Conservation (phyloP, 2,329 filamentous ascomycete genomes). For the Botrytis squamosa region DNA sequence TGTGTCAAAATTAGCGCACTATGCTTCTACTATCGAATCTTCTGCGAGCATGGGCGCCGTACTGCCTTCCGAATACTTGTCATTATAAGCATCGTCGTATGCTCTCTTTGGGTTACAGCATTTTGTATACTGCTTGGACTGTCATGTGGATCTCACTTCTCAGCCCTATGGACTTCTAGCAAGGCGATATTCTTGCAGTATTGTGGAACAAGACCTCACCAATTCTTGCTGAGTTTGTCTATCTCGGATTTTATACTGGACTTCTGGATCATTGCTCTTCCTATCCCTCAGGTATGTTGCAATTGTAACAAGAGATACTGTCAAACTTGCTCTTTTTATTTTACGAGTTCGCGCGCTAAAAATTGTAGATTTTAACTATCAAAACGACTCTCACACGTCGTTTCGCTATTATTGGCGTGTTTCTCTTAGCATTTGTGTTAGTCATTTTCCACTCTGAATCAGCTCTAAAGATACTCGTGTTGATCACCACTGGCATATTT, state of each 20-base stretch:
- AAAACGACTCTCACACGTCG: background rate
- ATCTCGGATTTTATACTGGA: slow-evolving; percentile 7
- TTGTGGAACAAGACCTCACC: background rate
- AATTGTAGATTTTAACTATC: background rate
- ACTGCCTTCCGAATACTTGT: background rate
- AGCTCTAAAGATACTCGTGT: no score
- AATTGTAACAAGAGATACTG: no score
- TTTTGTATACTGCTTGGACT: background rate
- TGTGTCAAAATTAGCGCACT: slow-evolving; percentile 16
- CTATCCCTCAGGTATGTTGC: background rate
- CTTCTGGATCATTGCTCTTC: background rate
- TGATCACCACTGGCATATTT: background rate
- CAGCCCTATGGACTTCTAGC: background rate
- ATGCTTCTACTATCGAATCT: slow-evolving; percentile 17
- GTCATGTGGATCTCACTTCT: slow-evolving; percentile 4
- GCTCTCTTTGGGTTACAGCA: background rate
- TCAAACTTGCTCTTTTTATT: no score
- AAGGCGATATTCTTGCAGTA: background rate
- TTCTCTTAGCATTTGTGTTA: slow-evolving; percentile 18
- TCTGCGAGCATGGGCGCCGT: slow-evolving; percentile 4
- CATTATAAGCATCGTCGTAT: background rate
- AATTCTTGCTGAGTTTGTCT: background rate
- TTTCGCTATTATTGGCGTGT: slow-evolving; percentile 6
- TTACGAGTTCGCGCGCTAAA: no score
- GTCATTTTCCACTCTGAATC: background rate